phyloP scores from a whole-genome alignment of 805 yeast genomes.

The Cyberlindnera meyerae region DNA sequence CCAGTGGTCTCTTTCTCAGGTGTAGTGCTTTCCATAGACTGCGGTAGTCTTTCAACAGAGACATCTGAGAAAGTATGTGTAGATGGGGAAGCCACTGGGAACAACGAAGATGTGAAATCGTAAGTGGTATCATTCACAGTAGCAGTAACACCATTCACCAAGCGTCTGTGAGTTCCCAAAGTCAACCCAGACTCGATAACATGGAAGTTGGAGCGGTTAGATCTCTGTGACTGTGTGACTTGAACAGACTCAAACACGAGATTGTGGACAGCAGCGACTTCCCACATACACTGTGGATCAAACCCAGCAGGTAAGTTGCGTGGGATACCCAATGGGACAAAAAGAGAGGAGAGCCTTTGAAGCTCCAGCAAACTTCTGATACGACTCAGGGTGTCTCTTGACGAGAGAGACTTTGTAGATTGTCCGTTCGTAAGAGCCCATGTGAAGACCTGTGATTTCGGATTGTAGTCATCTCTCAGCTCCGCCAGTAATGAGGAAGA shows the following conservation, averaged over 20 bases:
- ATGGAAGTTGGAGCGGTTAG: slow-evolving; percentile 13
- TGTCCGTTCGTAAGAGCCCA: slow-evolving; percentile 41
- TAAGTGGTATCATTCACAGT: slow-evolving; percentile 5
- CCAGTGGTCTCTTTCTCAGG: background rate
- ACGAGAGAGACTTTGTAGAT: slow-evolving; percentile 8
- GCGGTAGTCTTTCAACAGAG: slow-evolving; percentile 22
- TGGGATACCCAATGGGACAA: slow-evolving; percentile 47
- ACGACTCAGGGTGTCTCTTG: slow-evolving; percentile 31
- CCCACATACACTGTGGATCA: slow-evolving; percentile 35
- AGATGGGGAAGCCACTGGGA: slow-evolving; percentile 3
- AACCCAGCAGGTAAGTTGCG: slow-evolving; percentile 12
- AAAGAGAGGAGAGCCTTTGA: slow-evolving; percentile 44
- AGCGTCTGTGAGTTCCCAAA: slow-evolving; percentile 39
- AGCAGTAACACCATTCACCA: slow-evolving; percentile 37
- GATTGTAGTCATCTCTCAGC: slow-evolving; percentile 64
- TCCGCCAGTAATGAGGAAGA: slow-evolving; percentile 45
- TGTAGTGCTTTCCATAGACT: background rate
- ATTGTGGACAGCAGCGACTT: slow-evolving; percentile 33
- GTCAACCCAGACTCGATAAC: slow-evolving; percentile 39
- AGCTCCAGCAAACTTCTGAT: slow-evolving; percentile 43
- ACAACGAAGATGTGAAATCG: slow-evolving; percentile 9
- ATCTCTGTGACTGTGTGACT: slow-evolving; percentile 35
- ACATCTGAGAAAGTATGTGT: slow-evolving; percentile 26
- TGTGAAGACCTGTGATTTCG: slow-evolving; percentile 41
- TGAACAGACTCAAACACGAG: slow-evolving; percentile 43